Evolutionary conservation across 768 basidiomycete genomes (phyloP), one percentile per base, ranked within the genome.

Genomic region (Pisolithus orientalis): DNA sequence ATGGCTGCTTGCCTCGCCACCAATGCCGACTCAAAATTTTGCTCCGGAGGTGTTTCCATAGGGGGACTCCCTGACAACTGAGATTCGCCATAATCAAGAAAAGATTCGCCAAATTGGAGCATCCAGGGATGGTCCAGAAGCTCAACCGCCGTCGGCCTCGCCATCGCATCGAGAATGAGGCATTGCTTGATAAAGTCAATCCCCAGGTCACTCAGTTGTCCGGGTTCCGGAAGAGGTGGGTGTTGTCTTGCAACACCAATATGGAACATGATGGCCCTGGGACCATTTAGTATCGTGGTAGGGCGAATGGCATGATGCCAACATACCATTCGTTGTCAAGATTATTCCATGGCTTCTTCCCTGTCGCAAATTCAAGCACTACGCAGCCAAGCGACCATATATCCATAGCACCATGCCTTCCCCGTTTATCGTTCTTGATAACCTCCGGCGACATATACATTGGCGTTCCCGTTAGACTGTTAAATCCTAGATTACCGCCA

Each of bases 371-470:
- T 66, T 99, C 94, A 29, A 98, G 80, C 13, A 98, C 85, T n/a
- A 98, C 93, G 64, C 96, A 98, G 16, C 96, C 96, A 52, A 97
- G 71, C 24, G 93, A 91, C 96, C 96, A 99, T 42, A 99, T 85
- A 66, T 99, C 96, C 90, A 96, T 96, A 10, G 95, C 92, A 16
- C 96, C 96, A 57, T 90, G 84, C 47, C 87, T 78, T 27, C 94
- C 93, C 13, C 84, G 76, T 56, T 79, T 85, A 60, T 95, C 92
- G 60, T 89, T 96, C 72, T 95, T 91, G 74, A 99, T 98, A 50
- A 96, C 84, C 66, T 99, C 96, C 1, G 96, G 96, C 5, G 94
- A 96, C 92, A 99, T 97, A 69, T 99, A 98, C 95, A 98, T 98
- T 0, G 96, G 96, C 11, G 96, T 99, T 16, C 94, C 95, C 1